Percentiles rank a stretch among this genome's conserved stretches.
These are phyloP conservation scores for Penicillium odoratum DNA, from an alignment of 495 filamentous ascomycete species.

Conservation along the genomic window DNA sequence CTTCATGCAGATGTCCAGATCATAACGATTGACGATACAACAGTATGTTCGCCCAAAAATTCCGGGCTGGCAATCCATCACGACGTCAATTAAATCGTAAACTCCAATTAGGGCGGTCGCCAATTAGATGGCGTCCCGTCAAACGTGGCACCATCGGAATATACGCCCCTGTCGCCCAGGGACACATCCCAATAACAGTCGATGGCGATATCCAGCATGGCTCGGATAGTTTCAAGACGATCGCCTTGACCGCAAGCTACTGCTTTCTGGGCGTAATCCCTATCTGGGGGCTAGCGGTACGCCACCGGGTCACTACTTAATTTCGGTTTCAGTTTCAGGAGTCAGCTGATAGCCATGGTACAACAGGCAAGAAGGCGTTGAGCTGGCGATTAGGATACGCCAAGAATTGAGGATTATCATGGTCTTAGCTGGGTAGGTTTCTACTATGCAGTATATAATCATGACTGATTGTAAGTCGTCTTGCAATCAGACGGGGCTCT, in stretches of 20 bases:
- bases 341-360: constrained; percentile 22
- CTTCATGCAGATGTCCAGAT: constrained; percentile 64
- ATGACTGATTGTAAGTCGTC: constrained; percentile 15
- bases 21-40: constrained; percentile 1
- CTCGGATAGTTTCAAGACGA: constrained; percentile 18
- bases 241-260: constrained; percentile 17
- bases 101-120: constrained; percentile 68
- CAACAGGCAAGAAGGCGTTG: constrained; percentile 40
- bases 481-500: constrained; percentile 21
- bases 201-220: constrained; percentile 19
- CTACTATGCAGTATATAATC: not conserved
- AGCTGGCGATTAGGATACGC: constrained; percentile 36
- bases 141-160: constrained; percentile 64
- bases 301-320: constrained; percentile 11
- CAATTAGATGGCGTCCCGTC: constrained; percentile 61
- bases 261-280: constrained; percentile 12
- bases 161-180: constrained; percentile 38
- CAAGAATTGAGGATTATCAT: constrained; percentile 42
- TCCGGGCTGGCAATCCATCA: constrained; percentile 45
- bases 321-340: constrained; percentile 8
- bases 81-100: constrained; percentile 59
- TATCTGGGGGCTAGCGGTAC: constrained; percentile 28
- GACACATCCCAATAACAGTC: constrained; percentile 14
- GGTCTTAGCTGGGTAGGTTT: constrained; percentile 36
- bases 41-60: constrained; percentile 58